Percentiles rank a stretch among this genome's conserved stretches.
phyloP scores from a whole-genome alignment of 129 eudicot species.

The Pulicaria dysenterica region DNA sequence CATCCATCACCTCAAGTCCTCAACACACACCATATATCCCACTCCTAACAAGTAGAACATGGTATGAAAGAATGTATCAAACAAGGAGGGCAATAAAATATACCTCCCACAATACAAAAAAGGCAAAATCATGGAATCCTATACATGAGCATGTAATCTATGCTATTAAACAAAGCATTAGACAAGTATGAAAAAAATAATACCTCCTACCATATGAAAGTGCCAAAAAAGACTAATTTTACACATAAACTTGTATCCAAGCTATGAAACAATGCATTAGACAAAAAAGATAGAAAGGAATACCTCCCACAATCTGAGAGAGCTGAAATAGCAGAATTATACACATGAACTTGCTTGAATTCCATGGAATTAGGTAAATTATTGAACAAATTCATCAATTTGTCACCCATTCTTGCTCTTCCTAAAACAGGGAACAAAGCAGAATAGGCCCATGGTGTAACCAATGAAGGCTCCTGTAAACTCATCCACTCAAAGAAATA shows the following conservation, averaged over 20 bases:
- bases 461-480: conserved; percentile 76
- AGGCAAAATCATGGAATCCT: conserved; percentile 13
- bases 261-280: conserved; percentile 1
- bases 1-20: conserved; percentile 12
- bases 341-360: conserved; percentile 69
- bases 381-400: conserved; percentile 63
- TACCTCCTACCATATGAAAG: conserved; percentile 51
- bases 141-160: conserved; percentile 41
- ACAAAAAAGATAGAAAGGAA: not conserved
- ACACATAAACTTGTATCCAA: conserved; percentile 39
- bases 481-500: conserved; percentile 95
- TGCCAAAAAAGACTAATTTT: conserved; percentile 6
- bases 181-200: not conserved
- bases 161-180: conserved; percentile 3
- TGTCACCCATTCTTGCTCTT: conserved; percentile 67
- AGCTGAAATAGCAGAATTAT: conserved; percentile 77
- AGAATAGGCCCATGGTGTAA: conserved; percentile 72
- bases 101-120: conserved; percentile 52
- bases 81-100: not conserved
- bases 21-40: not conserved
- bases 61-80: not conserved
- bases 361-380: conserved; percentile 56
- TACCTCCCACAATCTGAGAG: conserved; percentile 78
- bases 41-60: conserved; percentile 29
- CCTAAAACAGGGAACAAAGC: conserved; percentile 73